phyloP scores from a whole-genome alignment of 2,329 filamentous ascomycete genomes.

The Aspergillus chevalieri region DNA sequence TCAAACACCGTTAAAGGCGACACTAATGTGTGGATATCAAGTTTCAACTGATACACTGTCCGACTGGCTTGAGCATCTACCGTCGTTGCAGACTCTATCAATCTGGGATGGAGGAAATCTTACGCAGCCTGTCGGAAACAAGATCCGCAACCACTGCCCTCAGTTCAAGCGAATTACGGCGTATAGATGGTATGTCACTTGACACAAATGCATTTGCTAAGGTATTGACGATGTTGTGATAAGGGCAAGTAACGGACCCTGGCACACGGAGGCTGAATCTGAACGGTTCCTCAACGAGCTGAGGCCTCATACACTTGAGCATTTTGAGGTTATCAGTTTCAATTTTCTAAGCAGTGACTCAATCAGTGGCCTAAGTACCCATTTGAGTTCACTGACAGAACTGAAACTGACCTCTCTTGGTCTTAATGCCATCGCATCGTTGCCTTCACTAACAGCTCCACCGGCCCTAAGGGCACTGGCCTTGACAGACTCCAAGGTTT shows the following conservation, averaged over 20 bases:
- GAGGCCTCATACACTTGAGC: conserved; percentile 50
- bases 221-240: conserved; percentile 18
- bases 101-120: conserved; percentile 58
- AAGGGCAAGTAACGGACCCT: conserved; percentile 22
- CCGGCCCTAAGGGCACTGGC: conserved; percentile 44
- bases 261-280: conserved; percentile 52
- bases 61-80: conserved; percentile 54
- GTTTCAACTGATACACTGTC: conserved; percentile 50
- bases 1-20: background rate
- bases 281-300: conserved; percentile 55
- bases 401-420: conserved; percentile 47
- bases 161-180: conserved; percentile 57
- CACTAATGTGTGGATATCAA: conserved; percentile 11
- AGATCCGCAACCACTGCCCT: conserved; percentile 55
- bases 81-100: conserved; percentile 53
- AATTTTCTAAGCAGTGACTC: conserved; percentile 51
- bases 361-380: conserved; percentile 48
- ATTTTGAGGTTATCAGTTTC: conserved; percentile 53
- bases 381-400: conserved; percentile 50
- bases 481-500: conserved; percentile 42
- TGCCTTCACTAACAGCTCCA: conserved; percentile 14
- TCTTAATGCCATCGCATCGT: conserved; percentile 40
- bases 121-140: conserved; percentile 47
- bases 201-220: conserved; percentile 8
- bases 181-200: conserved; percentile 41